phyloP scores from a whole-genome alignment of 1,139 yeast species.

The Geotrichum aggregatum region DNA sequence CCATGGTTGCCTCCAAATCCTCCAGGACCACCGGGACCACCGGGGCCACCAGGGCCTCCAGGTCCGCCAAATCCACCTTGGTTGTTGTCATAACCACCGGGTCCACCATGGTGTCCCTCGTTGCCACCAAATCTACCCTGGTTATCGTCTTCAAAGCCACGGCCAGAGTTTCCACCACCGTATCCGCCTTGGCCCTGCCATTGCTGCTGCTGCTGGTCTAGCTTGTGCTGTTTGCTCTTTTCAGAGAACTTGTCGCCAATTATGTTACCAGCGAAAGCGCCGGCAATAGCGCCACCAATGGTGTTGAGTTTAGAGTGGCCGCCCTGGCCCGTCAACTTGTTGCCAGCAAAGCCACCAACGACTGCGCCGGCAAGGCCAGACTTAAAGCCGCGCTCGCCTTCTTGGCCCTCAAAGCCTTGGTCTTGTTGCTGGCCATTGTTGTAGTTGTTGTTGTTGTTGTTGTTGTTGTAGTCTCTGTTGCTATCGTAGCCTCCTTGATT shows the following conservation, averaged over 20 bases:
- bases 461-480: conserved; percentile 17
- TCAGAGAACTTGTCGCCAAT: conserved; percentile 43
- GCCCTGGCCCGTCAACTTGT: conserved; percentile 44
- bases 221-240: conserved; percentile 24
- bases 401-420: conserved; percentile 28
- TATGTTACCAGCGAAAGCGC: conserved; percentile 58
- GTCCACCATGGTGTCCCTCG: conserved; percentile 15
- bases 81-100: conserved; percentile 3
- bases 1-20: conserved; percentile 10
- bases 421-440: conserved; percentile 24
- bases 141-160: conserved; percentile 22
- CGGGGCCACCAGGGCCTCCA: conserved; percentile 22
- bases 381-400: conserved; percentile 55
- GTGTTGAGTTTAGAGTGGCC: conserved; percentile 52
- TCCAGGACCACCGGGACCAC: conserved; percentile 23
- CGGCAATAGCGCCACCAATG: conserved; percentile 56
- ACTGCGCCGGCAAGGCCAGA: conserved; percentile 57
- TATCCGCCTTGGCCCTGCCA: neutral
- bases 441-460: conserved; percentile 12
- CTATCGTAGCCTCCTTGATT: conserved; percentile 15
- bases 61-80: neutral
- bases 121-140: conserved; percentile 27
- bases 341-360: conserved; percentile 51
- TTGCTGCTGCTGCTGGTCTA: conserved; percentile 17
- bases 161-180: neutral